phyloP scores from a whole-genome alignment of 768 basidiomycete genomes.

The Coprinopsis cinerea region DNA sequence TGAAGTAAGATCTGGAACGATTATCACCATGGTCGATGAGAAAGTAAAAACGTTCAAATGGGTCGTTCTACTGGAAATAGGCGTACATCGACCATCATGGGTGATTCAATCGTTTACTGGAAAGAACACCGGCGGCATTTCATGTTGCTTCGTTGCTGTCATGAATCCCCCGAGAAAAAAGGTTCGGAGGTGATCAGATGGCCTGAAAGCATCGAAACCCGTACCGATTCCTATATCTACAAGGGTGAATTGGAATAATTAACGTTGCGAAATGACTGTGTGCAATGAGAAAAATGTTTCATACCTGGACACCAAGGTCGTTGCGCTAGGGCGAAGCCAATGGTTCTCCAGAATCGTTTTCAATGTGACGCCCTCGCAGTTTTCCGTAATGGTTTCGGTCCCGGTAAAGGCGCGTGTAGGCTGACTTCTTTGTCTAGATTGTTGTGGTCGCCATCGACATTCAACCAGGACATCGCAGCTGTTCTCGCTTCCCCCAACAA shows the following conservation, averaged over 20 bases:
- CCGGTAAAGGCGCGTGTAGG: too few relatives aligned
- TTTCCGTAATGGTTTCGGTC: too few relatives aligned
- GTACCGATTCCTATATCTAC: too few relatives aligned
- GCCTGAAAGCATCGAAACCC: too few relatives aligned
- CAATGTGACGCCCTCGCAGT: too few relatives aligned
- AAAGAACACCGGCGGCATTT: neutral
- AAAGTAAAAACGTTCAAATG: neutral
- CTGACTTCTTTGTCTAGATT: too few relatives aligned
- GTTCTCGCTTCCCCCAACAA: too few relatives aligned
- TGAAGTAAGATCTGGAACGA: neutral
- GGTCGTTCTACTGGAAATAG: neutral
- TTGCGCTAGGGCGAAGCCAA: neutral
- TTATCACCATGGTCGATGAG: neutral
- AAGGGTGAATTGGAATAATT: too few relatives aligned
- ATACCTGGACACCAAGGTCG: neutral
- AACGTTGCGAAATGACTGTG: too few relatives aligned
- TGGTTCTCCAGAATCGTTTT: too few relatives aligned
- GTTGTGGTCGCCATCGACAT: too few relatives aligned
- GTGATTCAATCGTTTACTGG: neutral
- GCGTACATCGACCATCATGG: neutral
- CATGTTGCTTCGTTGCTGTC: neutral
- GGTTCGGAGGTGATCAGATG: neutral
- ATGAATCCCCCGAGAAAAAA: neutral
- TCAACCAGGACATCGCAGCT: too few relatives aligned
- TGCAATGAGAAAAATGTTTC: neutral